Percentiles rank a stretch among this genome's conserved stretches.
Evolutionary conservation across 805 yeast species (phyloP).

Genomic region (Wickerhamiella dianesei): DNA sequence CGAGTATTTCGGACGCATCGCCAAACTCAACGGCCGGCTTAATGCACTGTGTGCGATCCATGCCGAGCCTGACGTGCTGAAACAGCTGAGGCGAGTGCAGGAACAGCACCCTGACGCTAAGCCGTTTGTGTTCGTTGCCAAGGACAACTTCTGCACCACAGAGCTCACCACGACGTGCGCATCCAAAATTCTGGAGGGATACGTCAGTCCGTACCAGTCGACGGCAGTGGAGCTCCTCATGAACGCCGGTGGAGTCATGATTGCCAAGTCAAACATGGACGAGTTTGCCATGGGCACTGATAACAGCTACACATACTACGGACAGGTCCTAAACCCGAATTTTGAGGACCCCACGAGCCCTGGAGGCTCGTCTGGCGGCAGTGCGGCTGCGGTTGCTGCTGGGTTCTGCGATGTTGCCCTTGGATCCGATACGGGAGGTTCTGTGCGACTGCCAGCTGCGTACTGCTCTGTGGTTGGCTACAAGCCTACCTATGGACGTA

Average conservation of each 20-base stretch:
- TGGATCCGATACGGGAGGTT: constrained; percentile 98
- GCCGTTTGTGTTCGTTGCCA: constrained; percentile 35
- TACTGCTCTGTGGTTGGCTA: constrained; percentile 75
- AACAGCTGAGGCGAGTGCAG: constrained; percentile 6
- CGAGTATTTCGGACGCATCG: constrained; percentile 19
- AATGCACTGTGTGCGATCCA: constrained; percentile 23
- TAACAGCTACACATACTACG: constrained; percentile 25
- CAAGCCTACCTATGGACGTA: constrained; percentile 86
- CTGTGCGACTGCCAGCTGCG: constrained; percentile 83
- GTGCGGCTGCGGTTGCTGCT: constrained; percentile 82
- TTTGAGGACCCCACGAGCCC: constrained; percentile 34
- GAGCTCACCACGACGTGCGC: constrained; percentile 66
- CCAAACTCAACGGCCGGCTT: constrained; percentile 16
- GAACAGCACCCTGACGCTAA: not conserved
- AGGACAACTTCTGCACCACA: constrained; percentile 68
- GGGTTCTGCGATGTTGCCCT: constrained; percentile 57
- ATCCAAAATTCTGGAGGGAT: constrained; percentile 46
- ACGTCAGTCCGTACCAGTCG: constrained; percentile 67
- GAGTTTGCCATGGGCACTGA: constrained; percentile 91
- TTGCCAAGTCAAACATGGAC: constrained; percentile 86
- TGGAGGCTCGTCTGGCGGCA: constrained; percentile 96
- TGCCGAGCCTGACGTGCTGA: constrained; percentile 9
- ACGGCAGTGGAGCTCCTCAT: constrained; percentile 50
- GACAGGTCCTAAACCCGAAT: constrained; percentile 30
- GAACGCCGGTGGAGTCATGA: constrained; percentile 34